Percentiles rank a stretch among this genome's conserved stretches.
Evolutionary conservation across 2,329 filamentous ascomycete species (phyloP).

Genomic region (Aspergillus sp.): DNA sequence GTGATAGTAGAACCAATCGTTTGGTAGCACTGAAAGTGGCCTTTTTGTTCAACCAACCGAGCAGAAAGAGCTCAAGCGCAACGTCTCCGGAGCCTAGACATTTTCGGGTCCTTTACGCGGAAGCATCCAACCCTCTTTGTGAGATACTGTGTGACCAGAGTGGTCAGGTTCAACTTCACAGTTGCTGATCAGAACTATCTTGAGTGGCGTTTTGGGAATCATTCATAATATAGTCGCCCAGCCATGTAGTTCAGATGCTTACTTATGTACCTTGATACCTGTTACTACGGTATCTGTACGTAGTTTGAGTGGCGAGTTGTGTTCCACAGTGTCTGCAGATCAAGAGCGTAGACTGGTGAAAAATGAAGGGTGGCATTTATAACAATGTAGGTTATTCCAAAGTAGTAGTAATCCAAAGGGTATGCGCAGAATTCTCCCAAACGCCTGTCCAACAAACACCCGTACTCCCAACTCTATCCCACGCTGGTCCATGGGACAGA

Average conservation of each 20-base stretch:
- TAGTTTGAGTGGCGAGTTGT: background rate
- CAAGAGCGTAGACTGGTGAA: background rate
- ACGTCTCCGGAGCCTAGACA: background rate
- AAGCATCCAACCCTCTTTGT: background rate
- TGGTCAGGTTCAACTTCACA: background rate
- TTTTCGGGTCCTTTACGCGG: background rate
- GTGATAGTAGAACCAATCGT: background rate
- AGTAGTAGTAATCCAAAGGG: slow-evolving; percentile 7
- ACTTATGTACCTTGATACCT: background rate
- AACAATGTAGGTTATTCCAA: background rate
- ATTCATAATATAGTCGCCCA: background rate
- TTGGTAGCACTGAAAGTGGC: background rate
- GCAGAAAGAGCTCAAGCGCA: background rate
- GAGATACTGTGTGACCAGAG: background rate
- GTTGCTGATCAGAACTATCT: too few species aligned
- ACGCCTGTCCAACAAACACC: slow-evolving; percentile 12
- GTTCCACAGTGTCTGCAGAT: background rate
- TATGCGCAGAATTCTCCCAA: slow-evolving; percentile 15
- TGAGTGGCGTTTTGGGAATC: background rate
- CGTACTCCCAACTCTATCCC: slow-evolving; percentile 12
- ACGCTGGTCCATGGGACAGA: background rate
- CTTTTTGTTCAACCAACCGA: background rate
- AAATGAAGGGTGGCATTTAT: background rate
- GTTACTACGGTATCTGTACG: background rate
- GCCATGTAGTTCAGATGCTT: background rate